Base-by-base conservation (phyloP, 2,329 filamentous ascomycete genomes). In the Myriosclerotinia curreyana region DNA sequence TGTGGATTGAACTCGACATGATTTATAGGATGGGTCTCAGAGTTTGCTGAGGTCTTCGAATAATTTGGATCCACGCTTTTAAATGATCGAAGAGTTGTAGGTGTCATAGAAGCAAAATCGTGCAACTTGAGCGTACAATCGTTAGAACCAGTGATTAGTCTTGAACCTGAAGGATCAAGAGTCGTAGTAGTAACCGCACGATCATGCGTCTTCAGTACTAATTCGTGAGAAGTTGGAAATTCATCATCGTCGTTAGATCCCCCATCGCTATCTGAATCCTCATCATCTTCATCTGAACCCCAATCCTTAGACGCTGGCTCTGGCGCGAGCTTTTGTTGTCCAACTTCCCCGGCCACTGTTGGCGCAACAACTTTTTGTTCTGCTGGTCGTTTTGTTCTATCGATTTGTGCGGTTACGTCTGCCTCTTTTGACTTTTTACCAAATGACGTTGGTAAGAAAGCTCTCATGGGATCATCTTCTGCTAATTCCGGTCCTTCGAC, bases 91-190 rank as follows among this genome's bases (percentile, higher is more conserved):
- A 99, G 83, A 0, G 95, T 98, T 6, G 92, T 95, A 1, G 93
- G 92, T 0, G 94, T 97, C 89, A 99, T 96, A 54, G 93, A 91
- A 3, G 93, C 87, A 75, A 99, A 96, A 75, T 99, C 94, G 78
- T 97, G 92, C 22, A 99, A 82, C 74, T 97, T 98, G 72, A 98
- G 80, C 1, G 86, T 91, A 76, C 92, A 96, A 77, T 99, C 95
- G 66, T 89, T 90, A 6, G 93, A 97, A 28, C 90, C 93, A n/a
- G 92, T 95, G 55, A 94, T 86, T 74, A 99, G 80, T 71, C 95
- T 86, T 54, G 88, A 88, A 14, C 95, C 95, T 0, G 92, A 87
- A 0, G 91, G 87, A 77, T 99, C 95, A 55, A 96, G 81, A 2
- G 93, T 88, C 64, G 92, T 82, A 0, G 90, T 88, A 8, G 94